A percentile compares a stretch with the other conserved stretches of the same genome.
Evolutionary conservation across 2,329 filamentous ascomycete species (phyloP).

Genomic region (Penicillium digitatum): DNA sequence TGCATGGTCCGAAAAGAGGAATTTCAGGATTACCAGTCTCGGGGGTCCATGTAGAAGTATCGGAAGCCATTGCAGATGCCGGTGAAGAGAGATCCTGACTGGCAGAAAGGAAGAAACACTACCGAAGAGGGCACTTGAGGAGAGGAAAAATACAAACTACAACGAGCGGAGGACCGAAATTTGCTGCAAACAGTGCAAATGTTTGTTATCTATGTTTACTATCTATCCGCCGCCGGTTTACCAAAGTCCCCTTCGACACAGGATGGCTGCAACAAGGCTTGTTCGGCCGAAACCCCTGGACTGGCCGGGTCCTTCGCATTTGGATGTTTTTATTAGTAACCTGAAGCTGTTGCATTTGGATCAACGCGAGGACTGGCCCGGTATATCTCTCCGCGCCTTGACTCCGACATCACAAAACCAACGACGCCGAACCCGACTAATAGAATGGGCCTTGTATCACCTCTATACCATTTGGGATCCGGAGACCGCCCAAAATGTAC

Average conservation of each 20-base stretch:
- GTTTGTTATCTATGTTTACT: conserved; percentile 25
- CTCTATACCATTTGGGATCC: conserved; percentile 82
- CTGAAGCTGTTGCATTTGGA: conserved; percentile 79
- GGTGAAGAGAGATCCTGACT: conserved; percentile 4
- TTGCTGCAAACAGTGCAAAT: conserved; percentile 27
- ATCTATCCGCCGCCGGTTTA: conserved; percentile 12
- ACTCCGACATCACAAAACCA: conserved; percentile 67
- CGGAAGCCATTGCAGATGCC: conserved; percentile 27
- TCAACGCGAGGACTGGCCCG: conserved; percentile 71
- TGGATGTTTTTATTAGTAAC: conserved; percentile 74
- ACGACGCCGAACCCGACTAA: conserved; percentile 73
- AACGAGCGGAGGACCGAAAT: conserved; percentile 9
- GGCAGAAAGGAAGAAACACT: conserved; percentile 2
- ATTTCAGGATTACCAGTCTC: conserved; percentile 31
- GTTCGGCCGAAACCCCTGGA: conserved; percentile 30
- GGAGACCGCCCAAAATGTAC: conserved; percentile 67
- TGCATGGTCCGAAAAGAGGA: background rate
- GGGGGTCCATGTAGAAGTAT: conserved; percentile 33
- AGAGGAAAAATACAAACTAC: background rate
- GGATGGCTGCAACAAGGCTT: conserved; percentile 34
- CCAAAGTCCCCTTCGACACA: conserved; percentile 11
- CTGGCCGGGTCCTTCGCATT: conserved; percentile 49
- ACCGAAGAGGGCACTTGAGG: background rate
- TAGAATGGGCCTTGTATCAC: conserved; percentile 89
- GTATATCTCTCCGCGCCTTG: conserved; percentile 67